Evolutionary conservation across 1,139 yeast genomes (phyloP).

Genomic region (Suhomyces ambrosiae): DNA sequence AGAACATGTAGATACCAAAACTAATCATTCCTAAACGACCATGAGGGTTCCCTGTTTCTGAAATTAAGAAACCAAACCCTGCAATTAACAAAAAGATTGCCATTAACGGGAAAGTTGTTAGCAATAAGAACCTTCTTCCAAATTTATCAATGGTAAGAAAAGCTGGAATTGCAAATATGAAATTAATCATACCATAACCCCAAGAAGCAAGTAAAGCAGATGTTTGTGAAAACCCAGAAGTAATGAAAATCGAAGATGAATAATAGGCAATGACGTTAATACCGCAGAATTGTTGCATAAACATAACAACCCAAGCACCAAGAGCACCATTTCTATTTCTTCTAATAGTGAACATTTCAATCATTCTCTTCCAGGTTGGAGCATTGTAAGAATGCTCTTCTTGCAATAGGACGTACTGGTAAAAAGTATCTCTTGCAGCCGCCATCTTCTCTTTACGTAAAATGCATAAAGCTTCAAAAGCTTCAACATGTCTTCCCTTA

Average conservation of each 20-base stretch:
- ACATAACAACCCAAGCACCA: slow-evolving; percentile 82
- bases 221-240: slow-evolving; percentile 63
- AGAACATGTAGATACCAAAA: slow-evolving; percentile 71
- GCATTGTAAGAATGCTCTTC: slow-evolving; percentile 63
- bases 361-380: slow-evolving; percentile 54
- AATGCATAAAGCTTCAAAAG: slow-evolving; percentile 23
- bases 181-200: slow-evolving; percentile 85
- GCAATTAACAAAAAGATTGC: slow-evolving; percentile 65
- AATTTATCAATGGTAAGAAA: slow-evolving; percentile 76
- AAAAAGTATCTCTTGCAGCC: slow-evolving; percentile 31
- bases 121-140: slow-evolving; percentile 72
- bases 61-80: slow-evolving; percentile 76
- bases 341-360: slow-evolving; percentile 64
- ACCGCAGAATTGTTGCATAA: slow-evolving; percentile 93
- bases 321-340: slow-evolving; percentile 82
- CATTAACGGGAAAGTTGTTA: slow-evolving; percentile 78
- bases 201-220: slow-evolving; percentile 75
- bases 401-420: slow-evolving; percentile 38
- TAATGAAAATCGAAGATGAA: slow-evolving; percentile 69
- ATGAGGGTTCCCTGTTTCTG: slow-evolving; percentile 33
- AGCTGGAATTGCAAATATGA: slow-evolving; percentile 82
- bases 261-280: slow-evolving; percentile 86
- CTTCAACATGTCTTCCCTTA: slow-evolving; percentile 27
- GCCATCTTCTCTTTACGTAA: slow-evolving; percentile 23
- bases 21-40: slow-evolving; percentile 69